These are phyloP conservation scores for Ambispora gerdemannii DNA, from an alignment of 192 early-diverging fungal species.

Conservation along the genomic window DNA sequence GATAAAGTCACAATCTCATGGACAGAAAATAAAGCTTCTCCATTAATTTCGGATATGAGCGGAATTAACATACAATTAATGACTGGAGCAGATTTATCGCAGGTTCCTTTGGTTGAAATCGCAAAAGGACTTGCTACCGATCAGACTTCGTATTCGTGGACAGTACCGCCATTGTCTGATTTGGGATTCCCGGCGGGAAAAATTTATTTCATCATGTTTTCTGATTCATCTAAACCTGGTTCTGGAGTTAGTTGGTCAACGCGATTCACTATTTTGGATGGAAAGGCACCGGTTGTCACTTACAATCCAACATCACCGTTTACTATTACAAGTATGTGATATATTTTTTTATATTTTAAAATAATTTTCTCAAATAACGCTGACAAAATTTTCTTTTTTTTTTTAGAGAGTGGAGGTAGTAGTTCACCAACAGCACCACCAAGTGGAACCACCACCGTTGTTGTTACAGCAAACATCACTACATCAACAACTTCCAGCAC, in stretches of 20 bases:
- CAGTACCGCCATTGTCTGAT: background rate
- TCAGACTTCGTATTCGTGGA: background rate
- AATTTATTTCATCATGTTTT: constrained; percentile 25
- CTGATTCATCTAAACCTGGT: background rate
- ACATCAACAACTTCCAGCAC: too few relatives aligned
- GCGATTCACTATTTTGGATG: constrained; percentile 4
- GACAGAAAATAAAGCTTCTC: background rate
- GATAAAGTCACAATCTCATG: background rate
- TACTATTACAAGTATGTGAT: constrained; percentile 4
- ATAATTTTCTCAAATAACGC: too few relatives aligned
- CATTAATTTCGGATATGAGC: background rate
- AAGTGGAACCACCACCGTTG: too few relatives aligned
- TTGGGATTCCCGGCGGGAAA: constrained; percentile 1
- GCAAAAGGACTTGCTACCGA: background rate
- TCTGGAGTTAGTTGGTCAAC: constrained; percentile 2
- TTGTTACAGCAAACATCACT: too few relatives aligned
- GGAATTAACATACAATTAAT: constrained; percentile 1
- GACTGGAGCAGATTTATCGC: background rate
- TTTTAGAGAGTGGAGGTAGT: too few relatives aligned
- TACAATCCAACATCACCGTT: background rate
- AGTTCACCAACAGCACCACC: too few relatives aligned
- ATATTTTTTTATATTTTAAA: too few relatives aligned
- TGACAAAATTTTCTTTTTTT: too few relatives aligned
- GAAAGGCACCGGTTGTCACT: background rate
- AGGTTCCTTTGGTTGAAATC: background rate